Evolutionary conservation across 2,329 filamentous ascomycete genomes (phyloP).

Genomic region (Elsinoe fawcettii): DNA sequence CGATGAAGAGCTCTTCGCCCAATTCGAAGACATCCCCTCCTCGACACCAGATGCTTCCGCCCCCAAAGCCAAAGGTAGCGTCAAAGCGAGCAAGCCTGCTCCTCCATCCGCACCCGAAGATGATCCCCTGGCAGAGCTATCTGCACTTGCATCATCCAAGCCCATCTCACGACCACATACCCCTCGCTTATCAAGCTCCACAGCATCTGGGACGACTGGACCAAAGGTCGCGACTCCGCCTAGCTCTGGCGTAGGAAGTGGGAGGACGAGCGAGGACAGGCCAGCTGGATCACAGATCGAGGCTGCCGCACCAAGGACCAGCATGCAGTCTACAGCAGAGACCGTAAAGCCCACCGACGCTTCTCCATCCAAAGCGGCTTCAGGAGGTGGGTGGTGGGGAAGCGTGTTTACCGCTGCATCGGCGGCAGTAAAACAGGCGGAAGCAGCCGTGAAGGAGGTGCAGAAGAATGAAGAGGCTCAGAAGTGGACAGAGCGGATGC

Average conservation of each 20-base stretch:
- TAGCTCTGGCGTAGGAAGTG: conserved; percentile 40
- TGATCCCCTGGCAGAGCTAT: conserved; percentile 81
- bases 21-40: conserved; percentile 38
- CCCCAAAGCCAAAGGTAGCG: conserved; percentile 36
- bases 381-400: conserved; percentile 81
- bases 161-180: conserved; percentile 70
- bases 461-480: conserved; percentile 94
- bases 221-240: conserved; percentile 41
- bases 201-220: conserved; percentile 33
- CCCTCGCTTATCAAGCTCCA: conserved; percentile 54
- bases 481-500: conserved; percentile 90
- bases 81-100: conserved; percentile 44
- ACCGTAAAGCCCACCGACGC: conserved; percentile 10
- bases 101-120: conserved; percentile 43
- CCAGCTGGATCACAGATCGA: conserved; percentile 45
- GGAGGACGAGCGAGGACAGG: conserved; percentile 59
- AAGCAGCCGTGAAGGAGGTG: conserved; percentile 88
- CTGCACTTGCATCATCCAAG: conserved; percentile 65
- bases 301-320: conserved; percentile 52
- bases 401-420: conserved; percentile 73
- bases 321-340: conserved; percentile 14
- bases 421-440: conserved; percentile 84
- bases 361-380: conserved; percentile 10
- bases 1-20: conserved; percentile 38
- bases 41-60: conserved; percentile 24